Percentiles rank a stretch among this genome's conserved stretches.
Conservation (phyloP, 1,284 basidiomycete genomes). For the Leccinum variabile region DNA sequence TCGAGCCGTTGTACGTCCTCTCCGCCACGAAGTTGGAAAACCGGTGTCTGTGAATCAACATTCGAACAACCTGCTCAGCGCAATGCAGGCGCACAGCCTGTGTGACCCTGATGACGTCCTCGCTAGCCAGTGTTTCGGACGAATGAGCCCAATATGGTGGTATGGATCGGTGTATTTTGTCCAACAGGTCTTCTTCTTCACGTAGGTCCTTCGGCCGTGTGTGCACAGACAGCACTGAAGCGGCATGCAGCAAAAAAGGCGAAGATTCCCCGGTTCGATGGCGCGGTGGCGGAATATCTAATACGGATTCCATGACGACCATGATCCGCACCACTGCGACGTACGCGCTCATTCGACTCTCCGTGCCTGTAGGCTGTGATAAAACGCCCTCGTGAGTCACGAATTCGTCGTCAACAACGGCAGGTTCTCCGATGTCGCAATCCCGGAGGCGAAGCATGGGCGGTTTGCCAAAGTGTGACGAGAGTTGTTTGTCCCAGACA, state of each 20-base stretch:
- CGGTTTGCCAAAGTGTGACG: conserved; percentile 83
- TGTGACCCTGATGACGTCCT: conserved; percentile 84
- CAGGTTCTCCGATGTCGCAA: conserved; percentile 83
- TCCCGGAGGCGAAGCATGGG: conserved; percentile 82
- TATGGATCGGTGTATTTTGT: conserved; percentile 72
- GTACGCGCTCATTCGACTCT: conserved; percentile 79
- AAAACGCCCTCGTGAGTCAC: conserved; percentile 73
- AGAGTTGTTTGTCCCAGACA: conserved; percentile 88
- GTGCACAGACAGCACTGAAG: conserved; percentile 53
- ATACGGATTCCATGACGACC: conserved; percentile 79
- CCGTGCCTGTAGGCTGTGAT: conserved; percentile 65
- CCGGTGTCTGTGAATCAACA: conserved; percentile 76
- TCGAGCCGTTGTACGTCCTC: conserved; percentile 46
- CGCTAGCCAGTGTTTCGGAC: conserved; percentile 76
- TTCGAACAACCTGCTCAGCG: conserved; percentile 79
- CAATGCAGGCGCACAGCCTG: conserved; percentile 85
- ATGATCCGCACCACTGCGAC: conserved; percentile 73
- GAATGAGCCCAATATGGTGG: conserved; percentile 80
- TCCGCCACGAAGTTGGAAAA: conserved; percentile 73
- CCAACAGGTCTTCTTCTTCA: conserved; percentile 78
- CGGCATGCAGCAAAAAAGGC: conserved; percentile 62
- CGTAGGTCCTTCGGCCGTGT: conserved; percentile 62
- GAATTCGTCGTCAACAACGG: conserved; percentile 85
- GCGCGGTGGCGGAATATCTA: conserved; percentile 69
- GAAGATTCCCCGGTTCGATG: conserved; percentile 52